Percentiles rank a stretch among this genome's conserved stretches.
Conservation (phyloP, 1,139 yeast genomes). For the Blastobotrys malaysiensis region DNA sequence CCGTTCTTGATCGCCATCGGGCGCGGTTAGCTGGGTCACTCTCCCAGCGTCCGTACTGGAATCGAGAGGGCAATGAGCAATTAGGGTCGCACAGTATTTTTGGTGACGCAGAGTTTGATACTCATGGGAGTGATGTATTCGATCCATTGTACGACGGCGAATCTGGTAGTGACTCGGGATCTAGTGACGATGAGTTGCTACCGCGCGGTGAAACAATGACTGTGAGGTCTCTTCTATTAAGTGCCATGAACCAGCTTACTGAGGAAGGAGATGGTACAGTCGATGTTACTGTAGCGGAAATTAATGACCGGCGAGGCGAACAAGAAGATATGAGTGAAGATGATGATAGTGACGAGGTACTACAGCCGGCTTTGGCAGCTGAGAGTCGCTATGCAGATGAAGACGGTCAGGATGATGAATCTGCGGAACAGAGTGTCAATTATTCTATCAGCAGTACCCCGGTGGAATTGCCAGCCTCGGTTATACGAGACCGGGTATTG, state of each 20-base stretch:
- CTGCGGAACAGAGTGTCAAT: neutral
- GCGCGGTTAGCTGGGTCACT: neutral
- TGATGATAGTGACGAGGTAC: neutral
- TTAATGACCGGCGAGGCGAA: neutral
- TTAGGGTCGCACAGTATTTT: neutral
- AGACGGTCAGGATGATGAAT: neutral
- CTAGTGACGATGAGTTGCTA: neutral
- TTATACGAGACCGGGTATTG: neutral
- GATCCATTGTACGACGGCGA: no score
- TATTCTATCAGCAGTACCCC: neutral
- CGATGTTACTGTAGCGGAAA: neutral
- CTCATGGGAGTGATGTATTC: neutral
- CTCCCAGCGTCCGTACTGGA: neutral
- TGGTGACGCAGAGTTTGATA: neutral
- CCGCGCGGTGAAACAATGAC: neutral
- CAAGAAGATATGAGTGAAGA: neutral
- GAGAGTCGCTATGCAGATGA: slow-evolving; percentile 7
- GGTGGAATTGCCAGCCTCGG: neutral
- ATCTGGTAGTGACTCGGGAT: neutral
- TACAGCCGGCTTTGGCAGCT: slow-evolving; percentile 1
- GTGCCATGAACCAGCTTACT: neutral
- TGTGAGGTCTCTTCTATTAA: neutral
- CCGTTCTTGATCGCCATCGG: neutral
- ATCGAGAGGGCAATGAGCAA: neutral
- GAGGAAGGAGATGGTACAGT: neutral